phyloP scores from a whole-genome alignment of 331 rosid genomes.

The Cydonia oblonga region DNA sequence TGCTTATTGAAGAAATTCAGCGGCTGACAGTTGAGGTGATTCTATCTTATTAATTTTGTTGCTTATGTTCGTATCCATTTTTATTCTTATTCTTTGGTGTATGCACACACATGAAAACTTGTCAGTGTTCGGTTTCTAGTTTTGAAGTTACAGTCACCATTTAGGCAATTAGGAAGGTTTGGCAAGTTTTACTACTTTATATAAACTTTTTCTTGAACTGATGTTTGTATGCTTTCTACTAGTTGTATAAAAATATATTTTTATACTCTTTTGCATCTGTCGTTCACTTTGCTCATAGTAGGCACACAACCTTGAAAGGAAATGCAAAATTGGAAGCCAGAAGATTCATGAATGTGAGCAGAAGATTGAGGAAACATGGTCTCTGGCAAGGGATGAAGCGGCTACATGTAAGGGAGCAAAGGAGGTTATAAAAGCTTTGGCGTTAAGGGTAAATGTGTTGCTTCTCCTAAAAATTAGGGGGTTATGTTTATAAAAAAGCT shows the following conservation, averaged over 20 bases:
- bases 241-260: background rate
- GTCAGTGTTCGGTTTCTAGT: background rate
- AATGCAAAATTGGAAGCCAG: constrained; percentile 38
- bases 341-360: constrained; percentile 45
- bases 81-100: background rate
- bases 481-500: no score
- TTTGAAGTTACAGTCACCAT: background rate
- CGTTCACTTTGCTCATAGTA: constrained; percentile 17
- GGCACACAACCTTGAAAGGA: constrained; percentile 58
- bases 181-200: background rate
- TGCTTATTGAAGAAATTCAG: constrained; percentile 50
- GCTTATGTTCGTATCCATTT: background rate
- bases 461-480: no score
- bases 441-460: constrained; percentile 36
- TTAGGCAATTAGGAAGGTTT: background rate
- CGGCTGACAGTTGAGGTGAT: constrained; percentile 59
- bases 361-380: constrained; percentile 54
- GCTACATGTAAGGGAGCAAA: constrained; percentile 57
- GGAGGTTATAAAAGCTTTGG: constrained; percentile 67
- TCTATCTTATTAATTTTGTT: background rate
- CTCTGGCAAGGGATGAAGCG: constrained; percentile 59
- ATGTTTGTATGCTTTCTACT: background rate
- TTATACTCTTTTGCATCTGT: background rate
- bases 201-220: background rate
- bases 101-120: background rate